Percentiles rank a stretch among this genome's conserved stretches.
These are phyloP conservation scores for Aphanomyces cochlioides DNA, from an alignment of 352 stramenopile species.

Conservation along the genomic window DNA sequence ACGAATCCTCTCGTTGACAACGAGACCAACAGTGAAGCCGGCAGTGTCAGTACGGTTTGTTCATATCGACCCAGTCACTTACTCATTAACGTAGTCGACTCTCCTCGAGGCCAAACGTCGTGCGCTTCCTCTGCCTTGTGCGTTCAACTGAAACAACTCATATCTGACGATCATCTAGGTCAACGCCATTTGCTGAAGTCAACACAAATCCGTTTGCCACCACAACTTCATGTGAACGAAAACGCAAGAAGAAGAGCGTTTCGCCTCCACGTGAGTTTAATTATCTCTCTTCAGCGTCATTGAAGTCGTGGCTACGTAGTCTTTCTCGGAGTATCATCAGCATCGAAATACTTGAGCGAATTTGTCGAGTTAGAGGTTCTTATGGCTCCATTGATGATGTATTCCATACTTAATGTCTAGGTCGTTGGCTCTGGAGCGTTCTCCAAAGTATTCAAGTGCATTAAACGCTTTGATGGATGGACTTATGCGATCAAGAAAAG, in stretches of 20 bases:
- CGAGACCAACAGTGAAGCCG: conserved; percentile 11
- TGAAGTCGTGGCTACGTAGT: too few relatives aligned
- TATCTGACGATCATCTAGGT: conserved; percentile 6
- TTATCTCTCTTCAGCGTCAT: too few relatives aligned
- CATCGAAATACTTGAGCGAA: conserved; percentile 74
- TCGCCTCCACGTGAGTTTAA: conserved; percentile 3
- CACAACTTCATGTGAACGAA: not conserved
- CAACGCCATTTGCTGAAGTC: conserved; percentile 6
- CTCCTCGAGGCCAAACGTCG: not conserved
- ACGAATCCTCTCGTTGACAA: not conserved
- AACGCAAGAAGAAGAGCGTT: conserved; percentile 12
- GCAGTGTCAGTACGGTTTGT: not conserved
- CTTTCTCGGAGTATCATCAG: conserved; percentile 22
- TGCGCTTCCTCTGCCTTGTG: not conserved
- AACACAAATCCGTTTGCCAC: conserved; percentile 23
- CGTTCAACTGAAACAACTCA: not conserved
- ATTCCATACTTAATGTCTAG: conserved; percentile 33
- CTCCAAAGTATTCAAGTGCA: conserved; percentile 83
- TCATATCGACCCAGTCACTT: not conserved
- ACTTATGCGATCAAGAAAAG: conserved; percentile 85
- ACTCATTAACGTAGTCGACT: not conserved
- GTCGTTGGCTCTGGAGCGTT: conserved; percentile 79
- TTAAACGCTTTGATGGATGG: conserved; percentile 85
- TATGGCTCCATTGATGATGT: not conserved
- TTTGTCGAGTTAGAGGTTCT: conserved; percentile 70